A percentile compares a stretch with the other conserved stretches of the same genome.
These are phyloP conservation scores for Eutrema yunnanense DNA, from an alignment of 345 rosid species.

Conservation along the genomic window DNA sequence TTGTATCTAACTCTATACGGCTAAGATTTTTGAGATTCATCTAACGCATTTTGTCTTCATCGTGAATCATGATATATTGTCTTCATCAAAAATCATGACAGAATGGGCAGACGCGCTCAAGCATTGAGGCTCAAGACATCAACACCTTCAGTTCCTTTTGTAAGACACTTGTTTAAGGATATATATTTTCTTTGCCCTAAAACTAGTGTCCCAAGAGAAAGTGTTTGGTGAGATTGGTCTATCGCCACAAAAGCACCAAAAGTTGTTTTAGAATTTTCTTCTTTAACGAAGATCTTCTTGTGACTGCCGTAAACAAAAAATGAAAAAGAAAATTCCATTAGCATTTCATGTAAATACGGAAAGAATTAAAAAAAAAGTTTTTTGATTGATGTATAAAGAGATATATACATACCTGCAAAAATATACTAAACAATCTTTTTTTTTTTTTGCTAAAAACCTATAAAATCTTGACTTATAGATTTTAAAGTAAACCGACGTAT, in stretches of 20 bases:
- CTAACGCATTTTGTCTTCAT: no score
- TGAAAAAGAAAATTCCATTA: background rate
- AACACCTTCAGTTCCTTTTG: constrained; percentile 32
- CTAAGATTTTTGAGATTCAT: no score
- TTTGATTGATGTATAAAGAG: background rate
- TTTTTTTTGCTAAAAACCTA: no score
- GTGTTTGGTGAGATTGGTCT: constrained; percentile 35
- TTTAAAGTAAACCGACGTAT: constrained; percentile 60
- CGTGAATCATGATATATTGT: no score
- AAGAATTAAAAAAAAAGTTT: background rate
- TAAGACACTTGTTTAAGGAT: background rate
- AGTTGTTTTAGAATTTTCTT: constrained; percentile 38
- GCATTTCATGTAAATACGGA: background rate
- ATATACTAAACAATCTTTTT: no score
- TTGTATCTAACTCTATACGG: no score
- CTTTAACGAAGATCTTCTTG: constrained; percentile 40
- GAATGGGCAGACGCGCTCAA: constrained; percentile 26
- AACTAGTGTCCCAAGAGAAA: constrained; percentile 39
- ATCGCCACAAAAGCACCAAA: constrained; percentile 51
- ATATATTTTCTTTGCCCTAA: background rate
- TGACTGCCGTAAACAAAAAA: background rate
- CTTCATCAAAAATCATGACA: background rate
- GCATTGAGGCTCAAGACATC: constrained; percentile 29
- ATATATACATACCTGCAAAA: background rate
- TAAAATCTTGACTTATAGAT: constrained; percentile 34